A percentile compares a stretch with the other conserved stretches of the same genome.
Conservation (phyloP, 257 asterid genomes). For the Ilex aquifolium region DNA sequence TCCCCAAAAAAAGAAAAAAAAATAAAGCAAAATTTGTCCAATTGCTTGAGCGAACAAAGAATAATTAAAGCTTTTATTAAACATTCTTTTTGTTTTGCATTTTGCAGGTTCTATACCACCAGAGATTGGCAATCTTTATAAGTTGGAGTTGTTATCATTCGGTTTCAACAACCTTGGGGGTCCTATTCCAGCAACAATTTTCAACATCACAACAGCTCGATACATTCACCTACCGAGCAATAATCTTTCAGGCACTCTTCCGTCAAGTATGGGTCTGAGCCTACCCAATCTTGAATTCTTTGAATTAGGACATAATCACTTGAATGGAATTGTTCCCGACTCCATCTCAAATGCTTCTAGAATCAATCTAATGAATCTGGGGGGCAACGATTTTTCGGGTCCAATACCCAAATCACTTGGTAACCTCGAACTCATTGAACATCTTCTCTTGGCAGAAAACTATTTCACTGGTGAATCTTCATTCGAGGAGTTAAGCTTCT, state of each 20-base stretch:
- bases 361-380: too few species aligned
- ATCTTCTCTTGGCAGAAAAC: conserved; percentile 23
- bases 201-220: conserved; percentile 13
- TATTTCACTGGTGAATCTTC: conserved; percentile 16
- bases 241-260: conserved; percentile 19
- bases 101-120: conserved; percentile 9
- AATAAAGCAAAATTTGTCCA: too few species aligned
- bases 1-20: too few species aligned
- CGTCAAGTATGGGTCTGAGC: conserved; percentile 16
- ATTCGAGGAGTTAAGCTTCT: conserved; percentile 2
- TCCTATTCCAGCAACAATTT: conserved; percentile 3
- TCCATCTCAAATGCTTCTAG: conserved; percentile 20
- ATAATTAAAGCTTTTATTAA: too few species aligned
- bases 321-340: conserved; percentile 26
- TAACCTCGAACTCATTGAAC: conserved; percentile 19
- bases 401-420: conserved; percentile 31
- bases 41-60: too few species aligned
- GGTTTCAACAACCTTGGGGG: conserved; percentile 1
- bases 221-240: not conserved
- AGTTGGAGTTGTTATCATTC: conserved; percentile 3
- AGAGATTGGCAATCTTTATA: conserved; percentile 3
- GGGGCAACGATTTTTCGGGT: too few species aligned
- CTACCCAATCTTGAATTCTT: conserved; percentile 21
- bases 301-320: conserved; percentile 14
- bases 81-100: too few species aligned